A percentile compares a stretch with the other conserved stretches of the same genome.
Conservation (phyloP, 1,284 basidiomycete species). For the Microbotryum silenes-acaulis region DNA sequence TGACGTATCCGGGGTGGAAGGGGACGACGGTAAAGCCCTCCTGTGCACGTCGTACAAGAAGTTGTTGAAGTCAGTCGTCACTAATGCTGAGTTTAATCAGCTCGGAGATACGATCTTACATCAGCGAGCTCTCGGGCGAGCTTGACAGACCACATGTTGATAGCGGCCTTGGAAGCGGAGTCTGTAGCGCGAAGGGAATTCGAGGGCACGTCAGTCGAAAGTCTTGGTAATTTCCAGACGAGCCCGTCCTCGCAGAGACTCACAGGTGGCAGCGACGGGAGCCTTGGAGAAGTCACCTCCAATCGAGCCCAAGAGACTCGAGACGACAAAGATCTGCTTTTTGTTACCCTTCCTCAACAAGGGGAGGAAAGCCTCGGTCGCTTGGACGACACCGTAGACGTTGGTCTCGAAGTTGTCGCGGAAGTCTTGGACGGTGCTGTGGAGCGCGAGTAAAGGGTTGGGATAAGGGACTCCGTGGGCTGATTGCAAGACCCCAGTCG, state of each 20-base stretch:
- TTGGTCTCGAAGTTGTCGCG: slow-evolving; percentile 3
- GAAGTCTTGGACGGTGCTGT: background rate
- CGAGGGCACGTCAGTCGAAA: too few species aligned
- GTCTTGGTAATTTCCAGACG: too few species aligned
- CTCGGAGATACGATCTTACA: background rate
- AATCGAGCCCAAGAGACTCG: background rate
- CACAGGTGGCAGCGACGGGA: too few species aligned
- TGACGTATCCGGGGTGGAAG: slow-evolving; percentile 17
- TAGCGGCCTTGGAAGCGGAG: slow-evolving; percentile 5
- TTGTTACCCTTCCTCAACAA: slow-evolving; percentile 3
- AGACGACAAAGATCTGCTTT: slow-evolving; percentile 1
- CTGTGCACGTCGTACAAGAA: background rate
- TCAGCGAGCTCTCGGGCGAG: background rate
- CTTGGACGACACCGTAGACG: slow-evolving; percentile 4
- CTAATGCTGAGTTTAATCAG: too few species aligned
- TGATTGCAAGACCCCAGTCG: background rate
- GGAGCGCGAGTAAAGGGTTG: background rate
- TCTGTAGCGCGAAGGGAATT: background rate
- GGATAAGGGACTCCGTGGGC: background rate
- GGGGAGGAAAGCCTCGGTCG: slow-evolving; percentile 3
- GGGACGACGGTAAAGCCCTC: slow-evolving; percentile 10
- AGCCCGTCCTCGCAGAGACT: too few species aligned
- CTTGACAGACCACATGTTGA: slow-evolving; percentile 13
- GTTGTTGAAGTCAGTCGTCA: too few species aligned
- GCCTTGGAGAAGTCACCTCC: too few species aligned